These are phyloP conservation scores for Claviceps maximensis DNA, from an alignment of 2,329 filamentous ascomycete species.

Conservation along the genomic window DNA sequence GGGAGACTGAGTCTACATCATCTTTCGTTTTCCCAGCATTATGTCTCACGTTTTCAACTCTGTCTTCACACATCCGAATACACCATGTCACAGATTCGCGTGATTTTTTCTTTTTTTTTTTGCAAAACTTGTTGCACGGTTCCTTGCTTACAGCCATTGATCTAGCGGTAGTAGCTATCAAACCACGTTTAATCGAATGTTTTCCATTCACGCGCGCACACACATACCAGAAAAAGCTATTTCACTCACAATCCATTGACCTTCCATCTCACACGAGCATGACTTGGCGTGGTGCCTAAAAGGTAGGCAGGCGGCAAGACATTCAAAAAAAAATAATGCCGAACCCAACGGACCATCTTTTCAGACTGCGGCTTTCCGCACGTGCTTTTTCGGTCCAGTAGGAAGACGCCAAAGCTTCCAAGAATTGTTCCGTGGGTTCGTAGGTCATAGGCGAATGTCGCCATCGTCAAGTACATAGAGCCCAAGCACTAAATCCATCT, in stretches of 20 bases:
- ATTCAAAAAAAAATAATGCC: not conserved
- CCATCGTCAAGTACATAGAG: too few species aligned
- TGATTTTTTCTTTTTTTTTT: not conserved
- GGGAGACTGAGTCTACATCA: not conserved
- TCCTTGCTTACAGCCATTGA: not conserved
- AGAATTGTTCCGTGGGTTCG: not conserved
- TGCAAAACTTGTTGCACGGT: not conserved
- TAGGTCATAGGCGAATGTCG: too few species aligned
- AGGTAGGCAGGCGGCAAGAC: too few species aligned
- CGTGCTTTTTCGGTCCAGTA: not conserved
- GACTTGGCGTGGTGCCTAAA: not conserved
- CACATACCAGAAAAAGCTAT: not conserved
- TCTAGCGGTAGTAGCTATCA: not conserved
- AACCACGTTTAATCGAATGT: not conserved
- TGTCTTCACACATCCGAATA: not conserved
- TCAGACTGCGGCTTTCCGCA: not conserved
- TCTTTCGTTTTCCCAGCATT: not conserved
- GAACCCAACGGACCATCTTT: not conserved
- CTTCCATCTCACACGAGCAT: not conserved
- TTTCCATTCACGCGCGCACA: too few species aligned
- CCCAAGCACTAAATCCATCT: too few species aligned
- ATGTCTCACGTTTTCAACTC: not conserved
- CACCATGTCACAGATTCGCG: not conserved
- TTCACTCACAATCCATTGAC: not conserved
- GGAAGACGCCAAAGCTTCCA: not conserved